Conservation (phyloP, 257 asterid genomes). For the Craterostigma plantagineum region DNA sequence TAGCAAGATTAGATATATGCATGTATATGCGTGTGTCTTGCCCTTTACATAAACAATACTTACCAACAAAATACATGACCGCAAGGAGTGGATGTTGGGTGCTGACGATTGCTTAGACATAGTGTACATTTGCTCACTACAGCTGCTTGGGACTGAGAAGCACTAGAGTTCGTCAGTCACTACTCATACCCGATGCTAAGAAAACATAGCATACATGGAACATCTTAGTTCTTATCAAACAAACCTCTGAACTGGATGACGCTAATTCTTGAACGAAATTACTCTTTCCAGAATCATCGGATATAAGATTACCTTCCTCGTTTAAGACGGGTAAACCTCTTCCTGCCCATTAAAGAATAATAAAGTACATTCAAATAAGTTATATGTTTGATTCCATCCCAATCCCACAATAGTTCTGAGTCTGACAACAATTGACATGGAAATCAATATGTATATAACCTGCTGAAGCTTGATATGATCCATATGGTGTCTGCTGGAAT, state of each 20-base stretch:
- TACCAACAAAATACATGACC: constrained; percentile 99
- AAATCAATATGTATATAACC: constrained; percentile 23
- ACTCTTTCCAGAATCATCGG: constrained; percentile 51
- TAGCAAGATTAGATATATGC: neutral
- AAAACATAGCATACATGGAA: neutral
- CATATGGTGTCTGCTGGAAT: constrained; percentile 52
- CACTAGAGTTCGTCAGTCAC: neutral
- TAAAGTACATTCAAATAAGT: neutral
- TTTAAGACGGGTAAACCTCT: constrained; percentile 71
- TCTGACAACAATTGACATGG: neutral
- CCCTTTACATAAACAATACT: neutral
- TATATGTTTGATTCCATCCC: too few relatives aligned
- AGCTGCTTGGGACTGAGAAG: constrained; percentile 39
- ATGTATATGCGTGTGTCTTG: neutral
- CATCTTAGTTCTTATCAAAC: too few relatives aligned
- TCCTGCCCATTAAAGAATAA: constrained; percentile 22
- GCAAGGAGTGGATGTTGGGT: constrained; percentile 92
- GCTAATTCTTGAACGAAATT: constrained; percentile 33
- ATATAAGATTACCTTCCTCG: constrained; percentile 68
- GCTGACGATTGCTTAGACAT: constrained; percentile 81
- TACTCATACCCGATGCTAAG: neutral
- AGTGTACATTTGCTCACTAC: constrained; percentile 84
- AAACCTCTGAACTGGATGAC: constrained; percentile 9
- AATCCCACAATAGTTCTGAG: too few relatives aligned
- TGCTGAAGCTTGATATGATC: constrained; percentile 54